phyloP scores from a whole-genome alignment of 148 eudicot species.

The Pouteria glomerata region DNA sequence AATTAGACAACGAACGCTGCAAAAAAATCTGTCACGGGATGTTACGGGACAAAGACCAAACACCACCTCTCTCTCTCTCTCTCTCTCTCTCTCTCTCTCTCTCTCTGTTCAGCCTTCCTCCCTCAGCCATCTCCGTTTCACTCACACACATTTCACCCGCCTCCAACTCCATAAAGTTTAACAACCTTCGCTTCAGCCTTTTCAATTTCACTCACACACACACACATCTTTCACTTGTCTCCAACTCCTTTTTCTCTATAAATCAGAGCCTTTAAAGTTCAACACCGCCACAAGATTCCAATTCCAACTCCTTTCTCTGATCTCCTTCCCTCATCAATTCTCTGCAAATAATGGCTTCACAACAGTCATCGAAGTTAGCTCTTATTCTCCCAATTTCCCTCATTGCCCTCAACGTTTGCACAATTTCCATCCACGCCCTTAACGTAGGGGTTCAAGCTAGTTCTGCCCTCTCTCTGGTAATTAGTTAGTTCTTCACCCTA shows the following conservation, averaged over 20 bases:
- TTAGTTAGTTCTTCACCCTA: background rate
- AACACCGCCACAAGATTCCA: too few relatives aligned
- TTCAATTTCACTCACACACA: too few relatives aligned
- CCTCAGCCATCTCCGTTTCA: background rate
- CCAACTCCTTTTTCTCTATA: background rate
- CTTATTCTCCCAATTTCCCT: background rate
- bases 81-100: conserved; percentile 3
- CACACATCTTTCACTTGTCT: background rate
- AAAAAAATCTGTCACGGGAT: conserved; percentile 13
- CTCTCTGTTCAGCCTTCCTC: background rate
- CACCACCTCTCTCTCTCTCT: background rate
- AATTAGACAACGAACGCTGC: background rate
- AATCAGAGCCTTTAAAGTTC: background rate
- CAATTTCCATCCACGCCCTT: conserved; percentile 31
- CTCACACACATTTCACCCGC: background rate
- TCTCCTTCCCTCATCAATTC: background rate
- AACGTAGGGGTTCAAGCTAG: conserved; percentile 41
- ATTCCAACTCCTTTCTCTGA: background rate
- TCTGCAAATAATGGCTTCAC: conserved; percentile 12
- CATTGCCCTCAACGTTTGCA: conserved; percentile 13
- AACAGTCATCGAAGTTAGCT: conserved; percentile 18
- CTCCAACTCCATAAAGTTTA: background rate
- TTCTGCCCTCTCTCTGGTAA: conserved; percentile 37
- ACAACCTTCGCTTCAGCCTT: too few relatives aligned
- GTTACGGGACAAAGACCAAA: conserved; percentile 2